Conservation (phyloP, 345 rosid genomes). For the Toxicodendron radicans region DNA sequence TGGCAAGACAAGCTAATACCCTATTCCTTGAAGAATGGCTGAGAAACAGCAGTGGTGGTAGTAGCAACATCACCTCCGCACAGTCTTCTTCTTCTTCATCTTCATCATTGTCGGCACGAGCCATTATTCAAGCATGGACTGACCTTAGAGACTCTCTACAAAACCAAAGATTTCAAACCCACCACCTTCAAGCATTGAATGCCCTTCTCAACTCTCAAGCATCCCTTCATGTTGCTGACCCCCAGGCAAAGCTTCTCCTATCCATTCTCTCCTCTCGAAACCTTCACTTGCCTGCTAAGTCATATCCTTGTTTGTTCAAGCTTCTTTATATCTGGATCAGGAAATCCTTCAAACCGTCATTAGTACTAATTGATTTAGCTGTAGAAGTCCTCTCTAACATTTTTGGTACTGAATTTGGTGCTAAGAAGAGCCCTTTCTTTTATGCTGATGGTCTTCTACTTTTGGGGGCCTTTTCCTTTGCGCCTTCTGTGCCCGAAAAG, state of each 20-base stretch:
- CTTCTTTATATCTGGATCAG: conserved; percentile 87
- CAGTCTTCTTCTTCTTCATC: conserved; percentile 28
- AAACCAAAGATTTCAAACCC: conserved; percentile 49
- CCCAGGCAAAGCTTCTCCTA: conserved; percentile 83
- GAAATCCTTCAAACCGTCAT: conserved; percentile 75
- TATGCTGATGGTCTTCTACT: conserved; percentile 65
- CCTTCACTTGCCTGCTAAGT: conserved; percentile 47
- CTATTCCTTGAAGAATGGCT: conserved; percentile 83
- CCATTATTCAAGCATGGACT: conserved; percentile 85
- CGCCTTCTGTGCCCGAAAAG: conserved; percentile 49
- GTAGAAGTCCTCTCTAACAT: conserved; percentile 52
- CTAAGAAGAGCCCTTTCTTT: conserved; percentile 40
- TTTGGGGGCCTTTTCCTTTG: conserved; percentile 68
- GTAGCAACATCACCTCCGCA: conserved; percentile 18
- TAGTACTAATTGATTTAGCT: conserved; percentile 54
- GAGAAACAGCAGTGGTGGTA: conserved; percentile 41
- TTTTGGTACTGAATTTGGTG: conserved; percentile 29
- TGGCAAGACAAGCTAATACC: conserved; percentile 60
- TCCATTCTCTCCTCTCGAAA: conserved; percentile 57
- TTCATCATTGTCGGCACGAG: conserved; percentile 62
- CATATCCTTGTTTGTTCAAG: conserved; percentile 60
- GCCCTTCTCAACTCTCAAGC: conserved; percentile 55
- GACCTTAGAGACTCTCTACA: conserved; percentile 73
- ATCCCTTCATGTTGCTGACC: conserved; percentile 88
- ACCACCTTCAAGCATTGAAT: conserved; percentile 64